These are phyloP conservation scores for Penicillium mononematosum DNA, from an alignment of 495 filamentous ascomycete genomes.

Conservation along the genomic window DNA sequence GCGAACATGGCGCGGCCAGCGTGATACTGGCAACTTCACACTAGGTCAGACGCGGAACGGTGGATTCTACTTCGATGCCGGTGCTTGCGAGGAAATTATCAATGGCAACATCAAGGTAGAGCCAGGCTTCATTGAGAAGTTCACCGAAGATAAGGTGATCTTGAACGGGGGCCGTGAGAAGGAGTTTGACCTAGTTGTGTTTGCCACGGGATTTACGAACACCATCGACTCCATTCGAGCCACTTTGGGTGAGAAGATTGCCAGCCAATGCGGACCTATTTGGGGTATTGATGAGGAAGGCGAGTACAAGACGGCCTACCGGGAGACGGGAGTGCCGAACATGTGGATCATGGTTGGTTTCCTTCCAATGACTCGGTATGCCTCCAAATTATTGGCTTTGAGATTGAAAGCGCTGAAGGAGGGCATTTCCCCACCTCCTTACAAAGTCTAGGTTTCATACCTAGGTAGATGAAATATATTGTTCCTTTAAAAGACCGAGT, in stretches of 20 bases:
- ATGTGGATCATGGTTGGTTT: constrained; percentile 31
- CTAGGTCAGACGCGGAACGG: constrained; percentile 52
- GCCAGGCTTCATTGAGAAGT: constrained; percentile 43
- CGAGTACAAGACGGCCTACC: constrained; percentile 63
- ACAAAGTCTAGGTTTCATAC: constrained; percentile 12
- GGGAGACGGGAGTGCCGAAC: constrained; percentile 45
- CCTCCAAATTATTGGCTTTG: constrained; percentile 24
- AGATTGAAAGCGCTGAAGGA: constrained; percentile 22
- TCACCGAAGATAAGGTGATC: constrained; percentile 36
- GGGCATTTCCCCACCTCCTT: constrained; percentile 21
- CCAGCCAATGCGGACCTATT: constrained; percentile 57
- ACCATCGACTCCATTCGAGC: constrained; percentile 21
- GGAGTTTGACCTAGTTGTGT: constrained; percentile 68
- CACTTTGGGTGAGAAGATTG: constrained; percentile 64
- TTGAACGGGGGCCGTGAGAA: constrained; percentile 60
- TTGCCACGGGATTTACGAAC: constrained; percentile 73
- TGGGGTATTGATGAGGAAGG: constrained; percentile 77
- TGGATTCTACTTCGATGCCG: constrained; percentile 72
- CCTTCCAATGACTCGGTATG: constrained; percentile 23
- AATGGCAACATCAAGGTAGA: constrained; percentile 69
- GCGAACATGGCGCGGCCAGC: constrained; percentile 29
- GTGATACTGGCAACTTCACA: constrained; percentile 24
- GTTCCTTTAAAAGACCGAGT: not conserved
- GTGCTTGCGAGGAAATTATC: constrained; percentile 59
- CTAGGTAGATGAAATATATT: constrained; percentile 9